Base-by-base conservation (phyloP, 306 rosid genomes). In the Potentilla sterilis region DNA sequence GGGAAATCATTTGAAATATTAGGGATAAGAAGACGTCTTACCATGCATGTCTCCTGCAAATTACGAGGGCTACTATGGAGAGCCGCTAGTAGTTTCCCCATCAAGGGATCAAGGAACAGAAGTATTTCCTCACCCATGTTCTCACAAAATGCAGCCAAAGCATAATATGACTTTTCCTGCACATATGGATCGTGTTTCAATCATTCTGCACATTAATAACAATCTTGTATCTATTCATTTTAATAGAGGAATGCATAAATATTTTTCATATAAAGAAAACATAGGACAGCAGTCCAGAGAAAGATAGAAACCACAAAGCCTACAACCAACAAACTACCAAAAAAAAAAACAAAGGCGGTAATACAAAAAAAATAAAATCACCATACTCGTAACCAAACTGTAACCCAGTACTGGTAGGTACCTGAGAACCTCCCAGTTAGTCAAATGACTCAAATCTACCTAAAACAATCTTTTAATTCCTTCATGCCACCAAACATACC, bases 1-100 rank as follows among this genome's bases (percentile, higher is more conserved):
- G 1, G 6, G 28, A 48, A 65, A 43, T 61, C 67, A 62, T 68
- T 62, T 69, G 34, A 66, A 81, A 67, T 47, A 40, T 79, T 78
- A 51, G 70, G 66, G 72, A 40, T 24, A 54, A 48, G 75, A 84
- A 57, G 78, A 84, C 74, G 51, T 52, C 79, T 49, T 92, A 96
- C 99, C 99, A 96, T 96, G 91, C 99, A 96, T 73, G 99, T 96
- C 85, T 96, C 99, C 87, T 92, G 95, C 88, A 96, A 86, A 83
- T 87, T 86, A 49, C 89, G 90, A 64, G 96, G 84, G 78, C 96
- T 92, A 73, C 69, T 90, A 75, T 96, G 98, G 76, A 96, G 97
- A 62, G 98, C 91, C 74, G 91, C 81, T 80, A 92, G 80, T 72
- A 96, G 78, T 83, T 89, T 92, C 62, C 83, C 91, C 99, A 92